A percentile compares a stretch with the other conserved stretches of the same genome.
Conservation (phyloP, 768 basidiomycete species). For the Baorangia bicolor region DNA sequence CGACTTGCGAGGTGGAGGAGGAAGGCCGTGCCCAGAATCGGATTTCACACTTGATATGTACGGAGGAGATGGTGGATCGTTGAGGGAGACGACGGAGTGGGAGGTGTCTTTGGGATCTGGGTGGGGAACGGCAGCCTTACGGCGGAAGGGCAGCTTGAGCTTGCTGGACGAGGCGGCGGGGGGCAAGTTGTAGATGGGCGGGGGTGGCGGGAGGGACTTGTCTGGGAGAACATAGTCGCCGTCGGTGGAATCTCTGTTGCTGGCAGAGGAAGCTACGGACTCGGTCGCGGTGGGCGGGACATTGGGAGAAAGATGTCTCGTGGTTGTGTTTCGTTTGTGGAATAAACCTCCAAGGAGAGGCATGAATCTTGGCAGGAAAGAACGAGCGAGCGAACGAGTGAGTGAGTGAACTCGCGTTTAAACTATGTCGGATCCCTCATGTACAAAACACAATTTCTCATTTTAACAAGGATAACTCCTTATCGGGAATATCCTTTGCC, state of each 20-base stretch:
- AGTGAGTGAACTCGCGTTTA: background rate
- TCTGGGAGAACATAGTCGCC: constrained; percentile 32
- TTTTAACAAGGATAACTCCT: constrained; percentile 12
- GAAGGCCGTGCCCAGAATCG: constrained; percentile 43
- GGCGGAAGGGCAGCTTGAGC: constrained; percentile 44
- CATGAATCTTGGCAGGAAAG: constrained; percentile 13
- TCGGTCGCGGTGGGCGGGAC: constrained; percentile 2
- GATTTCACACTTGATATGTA: constrained; percentile 40
- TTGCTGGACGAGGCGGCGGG: constrained; percentile 41
- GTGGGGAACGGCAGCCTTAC: constrained; percentile 29
- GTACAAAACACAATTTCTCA: constrained; percentile 1
- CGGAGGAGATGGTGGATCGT: constrained; percentile 30
- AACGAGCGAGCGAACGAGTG: background rate
- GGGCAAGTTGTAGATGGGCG: constrained; percentile 24
- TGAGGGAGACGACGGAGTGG: constrained; percentile 15
- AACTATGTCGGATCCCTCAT: constrained; percentile 14
- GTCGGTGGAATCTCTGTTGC: constrained; percentile 29
- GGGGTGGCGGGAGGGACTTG: constrained; percentile 9
- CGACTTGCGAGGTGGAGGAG: constrained; percentile 62
- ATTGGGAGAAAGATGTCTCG: background rate
- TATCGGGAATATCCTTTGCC: background rate
- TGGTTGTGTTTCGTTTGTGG: constrained; percentile 16
- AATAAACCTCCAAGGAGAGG: constrained; percentile 32
- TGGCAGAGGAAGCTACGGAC: constrained; percentile 16
- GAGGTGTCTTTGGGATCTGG: constrained; percentile 5